Evolutionary conservation across 495 filamentous ascomycete species (phyloP), one percentile per base, ranked within the genome.

Genomic region (Daldinia vernicosa): DNA sequence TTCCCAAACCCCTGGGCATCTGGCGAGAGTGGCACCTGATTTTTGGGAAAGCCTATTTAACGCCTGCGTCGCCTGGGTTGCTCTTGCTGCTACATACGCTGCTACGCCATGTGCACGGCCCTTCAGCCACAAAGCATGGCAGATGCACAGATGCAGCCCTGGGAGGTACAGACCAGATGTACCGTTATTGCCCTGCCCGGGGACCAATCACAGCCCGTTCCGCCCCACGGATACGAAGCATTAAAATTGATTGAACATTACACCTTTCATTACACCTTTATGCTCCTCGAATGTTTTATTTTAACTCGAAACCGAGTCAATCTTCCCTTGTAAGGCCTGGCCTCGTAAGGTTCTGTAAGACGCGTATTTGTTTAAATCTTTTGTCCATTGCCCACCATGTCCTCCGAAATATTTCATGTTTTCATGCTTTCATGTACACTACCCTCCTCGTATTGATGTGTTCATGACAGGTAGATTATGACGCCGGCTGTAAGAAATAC

Each of bases 81-180:
- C 54, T 3, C 54, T 2, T 19, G 43, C 8, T n/a, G n/a, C n/a
- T n/a, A n/a, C n/a, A n/a, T n/a, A n/a, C n/a, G n/a, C n/a, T 43
- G 40, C 43, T 47, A 47, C 43, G 43, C 43, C 43, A 47, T 19
- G 54, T 37, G 54, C 30, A 57, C 30, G 37, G 37, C 35, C 35
- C 15, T 67, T 47, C 51, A 66, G 68, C 68, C 68, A 71, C 68
- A 65, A 39, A n/a, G 33, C 17, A 47, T 71, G 68, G 68, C 68
- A 66, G 9, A 57, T 57, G 54, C 27, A 57, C 68, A 66, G 9
- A 57, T 57, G 54, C 27, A 57, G 28, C 19, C 17, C 54, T 57
- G 19, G 19, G n/a, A 19, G 19, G 33, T 39, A 57, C 54, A 1
- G 4, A 22, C 19, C 14, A 30, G 5, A 53, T 28, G 50, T 53